Base-by-base conservation (phyloP, 2,329 filamentous ascomycete species). In the Chaetomium olivaceum region DNA sequence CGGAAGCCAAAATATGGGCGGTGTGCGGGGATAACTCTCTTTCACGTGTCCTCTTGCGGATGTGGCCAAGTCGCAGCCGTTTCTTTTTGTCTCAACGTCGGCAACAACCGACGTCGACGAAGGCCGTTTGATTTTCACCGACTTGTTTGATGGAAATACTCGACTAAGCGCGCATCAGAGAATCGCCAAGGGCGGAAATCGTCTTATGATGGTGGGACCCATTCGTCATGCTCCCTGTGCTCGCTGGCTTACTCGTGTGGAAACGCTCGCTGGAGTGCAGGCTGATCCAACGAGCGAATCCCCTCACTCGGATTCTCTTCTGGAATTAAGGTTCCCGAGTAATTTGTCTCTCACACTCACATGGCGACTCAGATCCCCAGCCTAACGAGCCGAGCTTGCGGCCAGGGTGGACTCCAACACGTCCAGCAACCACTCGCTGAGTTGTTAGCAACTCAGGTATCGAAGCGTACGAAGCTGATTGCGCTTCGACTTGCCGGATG, bases 401-500 rank as follows among this genome's bases (percentile, higher is more conserved):
- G 36, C 16, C 16, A 29, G 1, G 12, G 23, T 9, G 27, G 16
- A 3, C 23, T 21, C 12, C 14, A 39, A 2, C 21, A 16, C 7
- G 14, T 21, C 12, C 8, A 39, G 5, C 21, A 25, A 36, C 9
- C 21, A 29, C 19, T 43, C 16, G 39, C 39, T 43, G 39, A n/a
- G n/a, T 11, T 61, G 51, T 55, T 58, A 56, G 55, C 46, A 51
- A 21, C 23, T 12, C 39, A 46, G 57, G 51, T 57, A 56, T 52
- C 58, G 11, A 29, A 33, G 55, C 8, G 2, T 27, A 33, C 55
- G 16, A 29, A 33, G 55, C 8, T 1, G 48, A 25, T 54, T 21
- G 14, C n/a, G 4, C 48, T 51, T 60, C 61, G 61, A 57, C 8
- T 66, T 66, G 27, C 61, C 57, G 16, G 14, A 52, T 63, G 43